phyloP scores from a whole-genome alignment of 768 basidiomycete genomes.

The Sistotremastrum suecicum region DNA sequence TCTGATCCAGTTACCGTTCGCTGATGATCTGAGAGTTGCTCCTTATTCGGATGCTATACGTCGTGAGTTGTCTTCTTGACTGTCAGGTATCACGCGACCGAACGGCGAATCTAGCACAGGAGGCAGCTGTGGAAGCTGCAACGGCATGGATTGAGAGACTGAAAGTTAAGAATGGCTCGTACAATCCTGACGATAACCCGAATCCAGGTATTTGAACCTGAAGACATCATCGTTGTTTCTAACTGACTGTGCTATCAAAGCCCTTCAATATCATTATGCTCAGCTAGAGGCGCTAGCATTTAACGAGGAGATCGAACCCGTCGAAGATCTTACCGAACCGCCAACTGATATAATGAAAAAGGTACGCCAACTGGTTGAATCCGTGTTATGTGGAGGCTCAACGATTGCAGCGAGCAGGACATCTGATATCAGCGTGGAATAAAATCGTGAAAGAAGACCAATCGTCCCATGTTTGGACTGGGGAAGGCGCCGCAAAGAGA shows the following conservation, averaged over 20 bases:
- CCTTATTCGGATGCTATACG: conserved; percentile 49
- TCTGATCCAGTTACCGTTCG: conserved; percentile 83
- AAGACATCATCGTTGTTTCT: background rate
- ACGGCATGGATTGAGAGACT: conserved; percentile 66
- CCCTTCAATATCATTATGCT: conserved; percentile 77
- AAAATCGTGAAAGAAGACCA: conserved; percentile 44
- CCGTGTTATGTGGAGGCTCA: conserved; percentile 2
- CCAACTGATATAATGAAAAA: conserved; percentile 67
- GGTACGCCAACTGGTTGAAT: conserved; percentile 24
- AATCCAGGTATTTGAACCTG: conserved; percentile 55
- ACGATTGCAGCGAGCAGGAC: conserved; percentile 44
- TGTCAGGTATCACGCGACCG: background rate
- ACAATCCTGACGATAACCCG: conserved; percentile 80
- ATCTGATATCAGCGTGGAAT: conserved; percentile 61
- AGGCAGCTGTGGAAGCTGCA: conserved; percentile 53
- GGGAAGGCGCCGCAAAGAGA: conserved; percentile 44
- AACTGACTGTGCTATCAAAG: conserved; percentile 21
- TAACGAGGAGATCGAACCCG: conserved; percentile 74
- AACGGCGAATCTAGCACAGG: conserved; percentile 34
- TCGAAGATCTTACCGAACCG: conserved; percentile 74
- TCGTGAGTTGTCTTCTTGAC: conserved; percentile 27
- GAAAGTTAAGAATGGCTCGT: conserved; percentile 61
- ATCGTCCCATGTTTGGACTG: conserved; percentile 30
- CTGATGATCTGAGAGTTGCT: conserved; percentile 81
- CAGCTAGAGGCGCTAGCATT: conserved; percentile 89